These are phyloP conservation scores for Cyamopsis tetragonoloba DNA, from an alignment of 306 rosid genomes.

Conservation along the genomic window DNA sequence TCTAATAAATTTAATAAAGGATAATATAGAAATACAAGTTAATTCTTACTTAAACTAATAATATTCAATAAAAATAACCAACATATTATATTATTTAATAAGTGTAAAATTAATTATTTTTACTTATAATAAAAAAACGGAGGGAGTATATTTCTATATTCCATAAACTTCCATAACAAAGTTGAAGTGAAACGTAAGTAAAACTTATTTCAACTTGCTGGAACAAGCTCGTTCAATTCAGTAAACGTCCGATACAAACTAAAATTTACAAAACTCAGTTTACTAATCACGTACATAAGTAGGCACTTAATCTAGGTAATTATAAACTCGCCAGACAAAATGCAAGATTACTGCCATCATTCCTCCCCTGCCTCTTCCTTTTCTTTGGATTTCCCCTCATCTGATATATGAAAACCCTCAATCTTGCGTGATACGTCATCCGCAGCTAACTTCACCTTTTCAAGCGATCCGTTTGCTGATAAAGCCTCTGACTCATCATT, in stretches of 20 bases:
- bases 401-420: slow-evolving; percentile 74
- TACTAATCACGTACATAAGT: slow-evolving; percentile 23
- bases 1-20: too few species aligned
- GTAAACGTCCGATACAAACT: slow-evolving; percentile 30
- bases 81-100: too few species aligned
- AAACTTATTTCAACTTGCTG: slow-evolving; percentile 20
- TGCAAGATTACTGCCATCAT: slow-evolving; percentile 17
- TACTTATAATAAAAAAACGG: too few species aligned
- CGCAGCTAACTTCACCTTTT: slow-evolving; percentile 51
- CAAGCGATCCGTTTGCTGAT: slow-evolving; percentile 52
- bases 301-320: slow-evolving; percentile 26
- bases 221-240: slow-evolving; percentile 32
- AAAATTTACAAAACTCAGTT: slow-evolving; percentile 43
- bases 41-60: too few species aligned
- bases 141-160: too few species aligned
- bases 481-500: slow-evolving; percentile 49
- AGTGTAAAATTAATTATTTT: too few species aligned
- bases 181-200: slow-evolving; percentile 14
- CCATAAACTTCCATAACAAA: slow-evolving; percentile 2
- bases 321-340: slow-evolving; percentile 21
- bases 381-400: slow-evolving; percentile 61
- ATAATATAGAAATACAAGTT: too few species aligned
- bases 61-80: too few species aligned
- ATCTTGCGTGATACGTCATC: slow-evolving; percentile 76
- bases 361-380: slow-evolving; percentile 65